Conservation (phyloP, 352 stramenopile species). For the Chrysophaeum taylorii region DNA sequence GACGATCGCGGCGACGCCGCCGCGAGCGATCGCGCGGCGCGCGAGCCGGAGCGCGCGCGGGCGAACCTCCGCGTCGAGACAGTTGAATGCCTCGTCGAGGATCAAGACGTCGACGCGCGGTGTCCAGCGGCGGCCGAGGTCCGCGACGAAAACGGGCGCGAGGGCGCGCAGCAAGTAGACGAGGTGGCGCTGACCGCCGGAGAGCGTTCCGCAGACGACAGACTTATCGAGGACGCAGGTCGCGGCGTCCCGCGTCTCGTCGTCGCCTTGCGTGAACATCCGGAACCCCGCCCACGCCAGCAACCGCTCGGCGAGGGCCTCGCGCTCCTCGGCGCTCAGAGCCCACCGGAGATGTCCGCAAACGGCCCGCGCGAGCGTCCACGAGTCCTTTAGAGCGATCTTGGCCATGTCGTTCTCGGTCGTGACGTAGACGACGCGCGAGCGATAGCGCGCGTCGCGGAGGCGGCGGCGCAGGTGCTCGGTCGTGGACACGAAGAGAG, state of each 20-base stretch:
- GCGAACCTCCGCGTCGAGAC: constrained; percentile 5
- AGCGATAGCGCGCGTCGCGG: neutral
- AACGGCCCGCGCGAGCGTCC: neutral
- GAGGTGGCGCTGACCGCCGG: constrained; percentile 12
- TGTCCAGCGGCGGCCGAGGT: neutral
- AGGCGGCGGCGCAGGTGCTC: too few relatives aligned
- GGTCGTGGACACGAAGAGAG: too few relatives aligned
- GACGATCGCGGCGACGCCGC: neutral
- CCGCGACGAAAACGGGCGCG: neutral
- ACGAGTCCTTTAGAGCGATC: neutral
- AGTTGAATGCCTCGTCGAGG: constrained; percentile 7
- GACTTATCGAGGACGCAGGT: neutral
- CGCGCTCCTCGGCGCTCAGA: neutral
- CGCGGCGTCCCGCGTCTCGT: neutral
- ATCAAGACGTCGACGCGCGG: neutral
- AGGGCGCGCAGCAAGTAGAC: neutral
- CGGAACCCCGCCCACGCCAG: constrained; percentile 10
- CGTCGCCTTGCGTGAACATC: neutral
- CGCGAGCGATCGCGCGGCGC: neutral
- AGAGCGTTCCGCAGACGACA: neutral
- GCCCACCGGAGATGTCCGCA: neutral
- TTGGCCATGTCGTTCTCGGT: constrained; percentile 10
- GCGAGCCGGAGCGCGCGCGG: neutral
- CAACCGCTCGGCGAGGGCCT: neutral
- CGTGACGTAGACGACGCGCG: neutral